Base-by-base conservation (phyloP, 164 flowering plant genomes). In the Nelumbo lutea region DNA sequence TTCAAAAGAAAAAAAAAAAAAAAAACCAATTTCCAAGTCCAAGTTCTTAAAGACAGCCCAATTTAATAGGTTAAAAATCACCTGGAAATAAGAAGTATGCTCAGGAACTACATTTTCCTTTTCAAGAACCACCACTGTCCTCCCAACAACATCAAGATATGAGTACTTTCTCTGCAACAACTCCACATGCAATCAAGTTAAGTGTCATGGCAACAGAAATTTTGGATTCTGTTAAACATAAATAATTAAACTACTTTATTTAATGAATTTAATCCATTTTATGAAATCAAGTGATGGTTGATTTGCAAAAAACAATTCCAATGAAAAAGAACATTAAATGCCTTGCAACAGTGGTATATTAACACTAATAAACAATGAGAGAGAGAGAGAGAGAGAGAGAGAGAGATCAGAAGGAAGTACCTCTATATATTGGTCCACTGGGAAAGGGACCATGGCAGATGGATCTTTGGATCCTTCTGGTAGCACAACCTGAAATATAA, bases 381-480 rank as follows among this genome's bases (percentile, higher is more conserved):
- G 2, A 9, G 41, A 42, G 42, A 66, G 43, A 2, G 2, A 59
- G 2, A 9, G 41, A 42, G 42, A 66, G n/a, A 43, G 10, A 48
- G 13, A 4, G 1, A 48, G n/a, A 41, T 40, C 38, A 48, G 50
- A 57, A 47, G 42, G 8, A 55, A 13, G 65, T 82, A 93, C 99
- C 96, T 96, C 95, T 42, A 87, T 67, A 74, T 69, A 76, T 67
- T 90, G 93, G 42, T 88, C 83, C 51, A 90, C 91, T 11, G 83
- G 61, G 64, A 90, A 90, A 65, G 98, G 95, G 79, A 83, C 84
- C 39, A 79, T 75, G 61, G 83, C 89, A 60, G 84, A 76, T 14
- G 98, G 90, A 66, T 86, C 83, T 78, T 81, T 83, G 15, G 99
- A 93, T 79, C 98, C 99, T 75, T 96, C 99, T 15, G 99, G 98